Evolutionary conservation across 2,329 filamentous ascomycete species (phyloP), one percentile per base, ranked within the genome.

Genomic region (Penicillium fuscoglaucum): DNA sequence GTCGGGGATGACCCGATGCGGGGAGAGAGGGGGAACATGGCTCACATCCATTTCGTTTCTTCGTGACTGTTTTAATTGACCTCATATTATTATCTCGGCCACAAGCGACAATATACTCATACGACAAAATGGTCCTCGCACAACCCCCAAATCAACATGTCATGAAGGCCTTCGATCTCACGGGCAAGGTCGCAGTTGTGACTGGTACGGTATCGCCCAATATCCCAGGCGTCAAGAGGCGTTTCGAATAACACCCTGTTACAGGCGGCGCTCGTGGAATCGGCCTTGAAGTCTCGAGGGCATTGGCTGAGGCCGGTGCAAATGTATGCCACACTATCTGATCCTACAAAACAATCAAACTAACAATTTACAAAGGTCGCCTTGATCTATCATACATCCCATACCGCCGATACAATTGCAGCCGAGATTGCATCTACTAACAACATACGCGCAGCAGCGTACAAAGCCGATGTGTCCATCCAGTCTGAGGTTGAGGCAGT

Each of bases 221-320:
- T 12, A 21, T 24, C 12, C 33, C 26, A 31, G 13, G 26, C 13
- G 9, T 4, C 5, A 13, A 10, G 9, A 13, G n/a, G 2, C 1
- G 4, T 12, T 2, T 28, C 6, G 8, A 7, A 9, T 57, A 28
- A 57, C 26, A 35, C 4, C 4, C 1, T 17, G 0, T 15, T 28
- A 19, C 57, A 61, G 73, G 73, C 8, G 74, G 69, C 19, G 70
- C 68, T 5, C 68, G 71, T 19, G 74, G 74, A 17, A 77, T 77
- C 19, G 74, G 74, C 1, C 66, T 75, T 8, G 75, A 74, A 40
- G 74, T 79, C n/a, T 72, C 76, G 4, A 67, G 70, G 37, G 75
- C 69, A n/a, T 66, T 74, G 19, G 75, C 75, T 6, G 70, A 75
- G 61, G 73, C 75, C 17, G 77, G 78, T 10, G 75, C 76, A 5